These are phyloP conservation scores for Hanseniaspora lindneri DNA, from an alignment of 805 yeast genomes.

Conservation along the genomic window DNA sequence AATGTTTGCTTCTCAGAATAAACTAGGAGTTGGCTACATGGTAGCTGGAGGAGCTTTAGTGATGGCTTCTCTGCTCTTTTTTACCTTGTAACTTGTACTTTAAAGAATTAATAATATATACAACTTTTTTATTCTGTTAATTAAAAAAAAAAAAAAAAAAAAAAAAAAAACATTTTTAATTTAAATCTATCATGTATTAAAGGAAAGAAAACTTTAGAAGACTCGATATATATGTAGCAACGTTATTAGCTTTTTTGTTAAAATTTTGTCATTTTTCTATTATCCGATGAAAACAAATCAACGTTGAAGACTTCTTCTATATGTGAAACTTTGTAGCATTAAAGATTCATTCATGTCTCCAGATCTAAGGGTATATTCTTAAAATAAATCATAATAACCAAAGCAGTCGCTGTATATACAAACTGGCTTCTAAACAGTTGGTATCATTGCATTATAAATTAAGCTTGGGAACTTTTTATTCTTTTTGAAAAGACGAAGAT, in stretches of 20 bases:
- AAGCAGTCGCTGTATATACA: not conserved
- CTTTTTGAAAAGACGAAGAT: no score
- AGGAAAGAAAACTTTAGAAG: not conserved
- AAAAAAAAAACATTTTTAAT: not conserved
- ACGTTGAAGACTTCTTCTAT: not conserved
- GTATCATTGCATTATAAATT: not conserved
- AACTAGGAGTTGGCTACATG: not conserved
- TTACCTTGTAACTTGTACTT: no score
- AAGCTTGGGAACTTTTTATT: no score
- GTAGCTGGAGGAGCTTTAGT: constrained; percentile 5
- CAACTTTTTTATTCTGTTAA: no score
- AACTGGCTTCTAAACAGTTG: constrained; percentile 2
- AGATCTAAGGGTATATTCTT: not conserved
- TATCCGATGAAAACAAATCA: not conserved
- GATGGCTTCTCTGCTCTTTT: not conserved
- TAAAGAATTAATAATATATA: no score
- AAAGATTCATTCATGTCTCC: not conserved
- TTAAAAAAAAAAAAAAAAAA: no score
- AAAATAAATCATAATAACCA: not conserved
- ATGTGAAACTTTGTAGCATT: not conserved
- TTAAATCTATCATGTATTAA: not conserved
- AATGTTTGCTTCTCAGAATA: not conserved
- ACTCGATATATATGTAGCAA: not conserved
- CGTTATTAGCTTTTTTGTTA: not conserved
- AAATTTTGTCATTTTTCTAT: not conserved